phyloP scores from a whole-genome alignment of 345 rosid species.

The Eucalyptus polybractea region DNA sequence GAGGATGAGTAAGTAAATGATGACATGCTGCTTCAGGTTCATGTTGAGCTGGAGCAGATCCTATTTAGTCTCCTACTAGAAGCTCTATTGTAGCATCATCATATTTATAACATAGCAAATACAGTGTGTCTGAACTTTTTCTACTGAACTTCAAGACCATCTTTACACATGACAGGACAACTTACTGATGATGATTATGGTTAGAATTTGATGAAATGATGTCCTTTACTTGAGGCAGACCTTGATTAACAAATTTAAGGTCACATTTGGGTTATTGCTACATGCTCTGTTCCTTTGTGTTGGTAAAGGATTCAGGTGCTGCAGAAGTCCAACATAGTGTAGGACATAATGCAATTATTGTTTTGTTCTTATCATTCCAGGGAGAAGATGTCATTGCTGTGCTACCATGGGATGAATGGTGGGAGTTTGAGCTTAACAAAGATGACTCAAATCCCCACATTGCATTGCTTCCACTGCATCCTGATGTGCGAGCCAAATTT shows the following conservation, averaged over 20 bases:
- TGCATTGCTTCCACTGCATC: slow-evolving; percentile 88
- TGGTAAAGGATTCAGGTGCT: not conserved
- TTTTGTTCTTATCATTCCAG: slow-evolving; percentile 9
- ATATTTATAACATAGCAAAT: not conserved
- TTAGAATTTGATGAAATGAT: not conserved
- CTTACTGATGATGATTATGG: not conserved
- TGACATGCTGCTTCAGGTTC: not conserved
- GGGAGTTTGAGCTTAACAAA: slow-evolving; percentile 88
- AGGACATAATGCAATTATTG: not conserved
- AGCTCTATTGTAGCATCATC: not conserved
- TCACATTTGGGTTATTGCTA: not conserved
- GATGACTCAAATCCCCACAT: slow-evolving; percentile 92
- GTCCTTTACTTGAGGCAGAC: not conserved
- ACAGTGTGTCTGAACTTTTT: not conserved
- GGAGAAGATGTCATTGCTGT: slow-evolving; percentile 83
- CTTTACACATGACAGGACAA: not conserved
- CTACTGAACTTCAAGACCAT: not conserved
- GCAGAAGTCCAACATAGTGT: not conserved
- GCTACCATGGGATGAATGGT: slow-evolving; percentile 98
- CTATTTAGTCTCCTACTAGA: not conserved
- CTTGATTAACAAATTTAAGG: not conserved
- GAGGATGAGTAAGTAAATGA: not conserved
- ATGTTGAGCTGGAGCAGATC: not conserved
- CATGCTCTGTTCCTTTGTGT: not conserved
- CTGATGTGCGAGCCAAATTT: slow-evolving; percentile 73